Conservation (phyloP, 2,329 filamentous ascomycete genomes). For the Corynespora cassiicola region DNA sequence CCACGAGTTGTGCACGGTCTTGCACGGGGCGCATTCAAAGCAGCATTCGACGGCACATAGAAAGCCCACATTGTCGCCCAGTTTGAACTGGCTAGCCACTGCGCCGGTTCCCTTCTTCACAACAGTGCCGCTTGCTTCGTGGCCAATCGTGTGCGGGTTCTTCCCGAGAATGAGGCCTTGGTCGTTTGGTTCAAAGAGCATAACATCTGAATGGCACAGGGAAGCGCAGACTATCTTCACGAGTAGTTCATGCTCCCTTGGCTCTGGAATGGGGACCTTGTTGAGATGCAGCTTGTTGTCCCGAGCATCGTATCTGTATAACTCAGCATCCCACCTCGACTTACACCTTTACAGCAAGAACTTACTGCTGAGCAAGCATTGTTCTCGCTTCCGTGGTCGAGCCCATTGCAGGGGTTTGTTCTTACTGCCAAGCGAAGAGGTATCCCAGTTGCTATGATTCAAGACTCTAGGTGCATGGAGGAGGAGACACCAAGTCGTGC, state of each 20-base stretch:
- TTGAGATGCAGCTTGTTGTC: conserved; percentile 51
- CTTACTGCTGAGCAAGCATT: conserved; percentile 35
- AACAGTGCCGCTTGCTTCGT: conserved; percentile 39
- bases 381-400: conserved; percentile 23
- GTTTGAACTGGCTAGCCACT: conserved; percentile 33
- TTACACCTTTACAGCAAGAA: not conserved
- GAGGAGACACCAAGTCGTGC: not conserved
- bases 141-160: conserved; percentile 41
- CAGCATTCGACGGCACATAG: conserved; percentile 41
- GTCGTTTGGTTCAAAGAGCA: conserved; percentile 44
- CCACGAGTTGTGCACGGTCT: conserved; percentile 35
- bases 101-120: conserved; percentile 29
- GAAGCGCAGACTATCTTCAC: conserved; percentile 49
- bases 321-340: not conserved
- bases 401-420: too few species aligned
- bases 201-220: conserved; percentile 49
- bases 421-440: too few species aligned
- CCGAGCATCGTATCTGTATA: conserved; percentile 31
- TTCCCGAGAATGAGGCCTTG: conserved; percentile 37
- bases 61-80: conserved; percentile 40
- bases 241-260: conserved; percentile 49
- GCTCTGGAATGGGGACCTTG: conserved; percentile 52
- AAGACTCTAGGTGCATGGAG: not conserved
- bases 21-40: conserved; percentile 37
- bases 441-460: not conserved